A percentile compares a stretch with the other conserved stretches of the same genome.
Conservation (phyloP, 2,329 filamentous ascomycete species). For the Claviceps humidiphila region DNA sequence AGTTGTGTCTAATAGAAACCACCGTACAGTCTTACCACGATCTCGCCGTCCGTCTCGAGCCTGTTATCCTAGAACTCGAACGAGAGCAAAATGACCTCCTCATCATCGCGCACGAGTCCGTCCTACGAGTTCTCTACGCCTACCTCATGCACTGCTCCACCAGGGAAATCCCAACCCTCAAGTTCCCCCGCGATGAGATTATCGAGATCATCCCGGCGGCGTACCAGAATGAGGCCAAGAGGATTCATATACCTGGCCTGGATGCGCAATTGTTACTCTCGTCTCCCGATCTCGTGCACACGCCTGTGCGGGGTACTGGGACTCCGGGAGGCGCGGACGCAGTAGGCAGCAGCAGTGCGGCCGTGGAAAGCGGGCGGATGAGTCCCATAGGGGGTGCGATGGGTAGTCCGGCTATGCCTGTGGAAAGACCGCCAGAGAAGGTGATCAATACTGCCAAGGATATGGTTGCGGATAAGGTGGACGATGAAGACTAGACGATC, state of each 20-base stretch:
- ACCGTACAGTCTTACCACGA: slow-evolving; percentile 77
- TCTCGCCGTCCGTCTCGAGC: slow-evolving; percentile 91
- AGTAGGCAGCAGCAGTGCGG: slow-evolving; percentile 14
- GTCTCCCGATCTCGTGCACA: slow-evolving; percentile 69
- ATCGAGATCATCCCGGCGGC: slow-evolving; percentile 97
- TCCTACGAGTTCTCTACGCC: slow-evolving; percentile 90
- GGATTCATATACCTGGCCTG: slow-evolving; percentile 67
- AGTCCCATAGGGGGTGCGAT: slow-evolving; percentile 36
- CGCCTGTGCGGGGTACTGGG: slow-evolving; percentile 46
- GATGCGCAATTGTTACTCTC: slow-evolving; percentile 56
- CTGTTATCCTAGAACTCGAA: slow-evolving; percentile 93
- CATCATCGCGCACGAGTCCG: slow-evolving; percentile 95
- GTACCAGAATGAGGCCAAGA: slow-evolving; percentile 91
- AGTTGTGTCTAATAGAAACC: not conserved
- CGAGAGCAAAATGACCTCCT: slow-evolving; percentile 95
- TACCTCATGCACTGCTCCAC: slow-evolving; percentile 98
- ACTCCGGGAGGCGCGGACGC: slow-evolving; percentile 11
- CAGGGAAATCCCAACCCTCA: slow-evolving; percentile 80
- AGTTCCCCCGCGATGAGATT: slow-evolving; percentile 92
- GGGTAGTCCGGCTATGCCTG: slow-evolving; percentile 30
- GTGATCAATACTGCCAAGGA: slow-evolving; percentile 37
- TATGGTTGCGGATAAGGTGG: slow-evolving; percentile 37
- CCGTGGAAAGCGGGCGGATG: slow-evolving; percentile 20
- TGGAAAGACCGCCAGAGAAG: slow-evolving; percentile 32
- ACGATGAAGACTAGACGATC: slow-evolving; percentile 32